phyloP scores from a whole-genome alignment of 1,139 yeast species.

The Kodamaea suecica region DNA sequence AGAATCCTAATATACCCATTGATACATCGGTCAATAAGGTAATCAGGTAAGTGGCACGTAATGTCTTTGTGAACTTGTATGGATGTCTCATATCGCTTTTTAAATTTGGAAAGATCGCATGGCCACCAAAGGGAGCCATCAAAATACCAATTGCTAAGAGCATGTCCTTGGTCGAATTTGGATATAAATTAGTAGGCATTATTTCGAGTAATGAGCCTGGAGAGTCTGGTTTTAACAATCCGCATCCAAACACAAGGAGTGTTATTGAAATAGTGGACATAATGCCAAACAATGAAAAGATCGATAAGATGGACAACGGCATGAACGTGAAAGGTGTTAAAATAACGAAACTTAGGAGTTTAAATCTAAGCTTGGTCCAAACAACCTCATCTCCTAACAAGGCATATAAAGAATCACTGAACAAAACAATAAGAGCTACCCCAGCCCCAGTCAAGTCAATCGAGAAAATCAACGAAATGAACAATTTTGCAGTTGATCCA shows the following conservation, averaged over 20 bases:
- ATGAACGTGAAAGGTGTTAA: slow-evolving; percentile 47
- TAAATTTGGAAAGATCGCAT: slow-evolving; percentile 58
- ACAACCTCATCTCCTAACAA: slow-evolving; percentile 36
- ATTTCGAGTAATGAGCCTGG: slow-evolving; percentile 42
- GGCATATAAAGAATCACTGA: slow-evolving; percentile 52
- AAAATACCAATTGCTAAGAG: slow-evolving; percentile 53
- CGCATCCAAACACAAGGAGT: slow-evolving; percentile 37
- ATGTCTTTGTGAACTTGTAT: slow-evolving; percentile 39
- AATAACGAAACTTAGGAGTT: slow-evolving; percentile 37
- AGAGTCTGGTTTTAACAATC: slow-evolving; percentile 33
- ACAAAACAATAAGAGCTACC: slow-evolving; percentile 51
- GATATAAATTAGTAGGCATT: slow-evolving; percentile 51
- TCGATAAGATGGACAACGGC: slow-evolving; percentile 43
- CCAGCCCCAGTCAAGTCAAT: slow-evolving; percentile 56
- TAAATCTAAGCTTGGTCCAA: slow-evolving; percentile 40
- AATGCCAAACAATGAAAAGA: slow-evolving; percentile 45
- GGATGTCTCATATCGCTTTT: slow-evolving; percentile 59
- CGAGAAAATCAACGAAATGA: slow-evolving; percentile 41
- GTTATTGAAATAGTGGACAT: slow-evolving; percentile 45
- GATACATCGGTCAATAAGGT: slow-evolving; percentile 68
- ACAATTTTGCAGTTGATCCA: slow-evolving; percentile 47
- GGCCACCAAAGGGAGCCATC: slow-evolving; percentile 65
- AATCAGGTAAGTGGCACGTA: slow-evolving; percentile 43
- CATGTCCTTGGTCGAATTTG: slow-evolving; percentile 38
- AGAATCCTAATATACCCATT: slow-evolving; percentile 77